Base-by-base conservation (phyloP, 2,329 filamentous ascomycete genomes). In the Beauveria asiatica region DNA sequence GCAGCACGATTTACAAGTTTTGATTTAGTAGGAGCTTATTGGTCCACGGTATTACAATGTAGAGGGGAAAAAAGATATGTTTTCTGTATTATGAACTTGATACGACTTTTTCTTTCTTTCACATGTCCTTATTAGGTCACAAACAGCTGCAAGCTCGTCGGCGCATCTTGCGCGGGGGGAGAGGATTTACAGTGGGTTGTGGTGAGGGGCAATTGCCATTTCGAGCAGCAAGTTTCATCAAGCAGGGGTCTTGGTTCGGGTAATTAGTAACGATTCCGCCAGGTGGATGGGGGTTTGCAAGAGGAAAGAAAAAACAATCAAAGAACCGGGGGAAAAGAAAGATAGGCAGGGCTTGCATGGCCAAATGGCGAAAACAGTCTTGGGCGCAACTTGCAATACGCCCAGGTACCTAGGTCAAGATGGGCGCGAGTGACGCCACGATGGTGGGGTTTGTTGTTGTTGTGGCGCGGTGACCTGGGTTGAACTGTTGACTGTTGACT, bases 171-270 rank as follows among this genome's bases (percentile, higher is more conserved):
- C 11, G 41, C 25, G 27, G 42, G 17, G 50, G 21, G 13, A 11
- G 17, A 42, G 27, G 16, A 39, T 16, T 16, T 37, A 37, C 33
- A 37, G 33, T 37, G 33, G 10, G 33, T 5, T 48, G 33, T 9
- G 39, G 30, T 30, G 50, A 41, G 50, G 57, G 57, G 44, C 30
- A 17, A 46, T 59, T 59, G 19, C 57, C 57, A 41, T n/a, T 49
- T 53, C 44, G 42, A 50, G 57, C 21, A 19, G 19, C 49, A 60
- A 60, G 16, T 39, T 57, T 57, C 55, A 37, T 57, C 55, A 37
- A 10, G 46, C 55, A 49, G 44, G 55, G 55, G 45, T 45, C 17
- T 48, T 42, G 23, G 30, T 10, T 50, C 55, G 55, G 55, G 23
- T 56, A 50, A 33, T 33, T 33, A 33, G 30, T 33, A 33, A 42